A percentile compares a stretch with the other conserved stretches of the same genome.
Evolutionary conservation across 148 eudicot genomes (phyloP).

Genomic region (Arbutus unedo): DNA sequence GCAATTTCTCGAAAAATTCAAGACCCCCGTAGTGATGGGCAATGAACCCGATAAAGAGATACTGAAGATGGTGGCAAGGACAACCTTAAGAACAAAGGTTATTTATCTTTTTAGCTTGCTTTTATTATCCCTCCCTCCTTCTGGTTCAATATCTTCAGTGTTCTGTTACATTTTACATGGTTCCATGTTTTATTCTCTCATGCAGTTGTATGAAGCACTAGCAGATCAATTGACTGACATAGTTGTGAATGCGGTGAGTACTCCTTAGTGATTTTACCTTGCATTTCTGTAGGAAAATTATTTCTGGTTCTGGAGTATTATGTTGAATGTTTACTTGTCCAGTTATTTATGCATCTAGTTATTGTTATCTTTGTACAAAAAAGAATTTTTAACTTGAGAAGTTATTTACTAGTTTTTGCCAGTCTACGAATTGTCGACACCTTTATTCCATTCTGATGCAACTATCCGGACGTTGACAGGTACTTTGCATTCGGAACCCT

Average conservation of each 20-base stretch:
- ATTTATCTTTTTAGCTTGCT: neutral
- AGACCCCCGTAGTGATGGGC: slow-evolving; percentile 94
- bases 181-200: neutral
- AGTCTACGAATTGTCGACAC: neutral
- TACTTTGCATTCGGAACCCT: slow-evolving; percentile 93
- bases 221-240: slow-evolving; percentile 96
- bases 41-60: slow-evolving; percentile 92
- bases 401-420: neutral
- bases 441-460: neutral
- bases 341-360: neutral
- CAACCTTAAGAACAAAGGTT: slow-evolving; percentile 91
- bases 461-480: slow-evolving; percentile 36
- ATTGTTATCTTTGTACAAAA: neutral
- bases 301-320: neutral
- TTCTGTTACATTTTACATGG: slow-evolving; percentile 6
- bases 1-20: slow-evolving; percentile 80
- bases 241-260: slow-evolving; percentile 78
- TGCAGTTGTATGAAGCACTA: slow-evolving; percentile 81
- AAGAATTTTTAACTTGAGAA: neutral
- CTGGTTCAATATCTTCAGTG: neutral
- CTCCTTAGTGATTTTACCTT: neutral
- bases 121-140: neutral
- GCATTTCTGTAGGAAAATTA: slow-evolving; percentile 5
- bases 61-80: slow-evolving; percentile 95
- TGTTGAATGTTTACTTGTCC: neutral